Conservation (phyloP, 192 early-diverging fungal genomes). For the Coemansia sp. region DNA sequence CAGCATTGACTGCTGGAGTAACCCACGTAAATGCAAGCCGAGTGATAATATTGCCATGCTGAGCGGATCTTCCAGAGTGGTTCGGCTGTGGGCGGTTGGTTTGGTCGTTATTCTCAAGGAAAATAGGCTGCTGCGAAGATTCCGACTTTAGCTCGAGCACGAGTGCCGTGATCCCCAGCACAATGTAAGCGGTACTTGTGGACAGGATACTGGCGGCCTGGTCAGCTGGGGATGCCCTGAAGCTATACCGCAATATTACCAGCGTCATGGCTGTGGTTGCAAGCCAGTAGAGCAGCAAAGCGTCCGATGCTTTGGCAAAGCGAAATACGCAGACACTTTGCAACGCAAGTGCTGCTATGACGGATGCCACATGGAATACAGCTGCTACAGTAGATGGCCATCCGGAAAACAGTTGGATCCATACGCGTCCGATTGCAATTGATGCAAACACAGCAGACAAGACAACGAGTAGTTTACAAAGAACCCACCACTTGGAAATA, state of each 20-base stretch:
- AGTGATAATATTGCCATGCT: constrained; percentile 21
- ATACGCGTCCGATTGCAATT: neutral
- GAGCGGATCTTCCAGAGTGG: neutral
- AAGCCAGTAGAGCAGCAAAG: constrained; percentile 25
- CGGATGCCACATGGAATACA: constrained; percentile 3
- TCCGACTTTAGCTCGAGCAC: constrained; percentile 18
- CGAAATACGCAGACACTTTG: neutral
- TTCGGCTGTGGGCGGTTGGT: neutral
- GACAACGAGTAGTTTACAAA: neutral
- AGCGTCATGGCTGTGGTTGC: constrained; percentile 4
- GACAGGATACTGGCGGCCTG: constrained; percentile 9
- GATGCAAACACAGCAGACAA: neutral
- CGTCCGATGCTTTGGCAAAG: constrained; percentile 1
- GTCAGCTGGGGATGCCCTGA: constrained; percentile 8
- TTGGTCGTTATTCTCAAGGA: constrained; percentile 15
- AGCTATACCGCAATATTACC: constrained; percentile 4
- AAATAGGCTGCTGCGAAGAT: neutral
- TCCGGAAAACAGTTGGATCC: neutral
- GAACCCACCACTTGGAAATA: neutral
- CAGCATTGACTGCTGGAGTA: constrained; percentile 76
- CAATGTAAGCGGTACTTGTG: constrained; percentile 23
- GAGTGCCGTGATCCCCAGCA: constrained; percentile 15
- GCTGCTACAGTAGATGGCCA: neutral
- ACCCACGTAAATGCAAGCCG: constrained; percentile 81
- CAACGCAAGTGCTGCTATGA: constrained; percentile 5